A percentile compares a stretch with the other conserved stretches of the same genome.
phyloP scores from a whole-genome alignment of 352 stramenopile species.

The Globisporangium irregulare region DNA sequence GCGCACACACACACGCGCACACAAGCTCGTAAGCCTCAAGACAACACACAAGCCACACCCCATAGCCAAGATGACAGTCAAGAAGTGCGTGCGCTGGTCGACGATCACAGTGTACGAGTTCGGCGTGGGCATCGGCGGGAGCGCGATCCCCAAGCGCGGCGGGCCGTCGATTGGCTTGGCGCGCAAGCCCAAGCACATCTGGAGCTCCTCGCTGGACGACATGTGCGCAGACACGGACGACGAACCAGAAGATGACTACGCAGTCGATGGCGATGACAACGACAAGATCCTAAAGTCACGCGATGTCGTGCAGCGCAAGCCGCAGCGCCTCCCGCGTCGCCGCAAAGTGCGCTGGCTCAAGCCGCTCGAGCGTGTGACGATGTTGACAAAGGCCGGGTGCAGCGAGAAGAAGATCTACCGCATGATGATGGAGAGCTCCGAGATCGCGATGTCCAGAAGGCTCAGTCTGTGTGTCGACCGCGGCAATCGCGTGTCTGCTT shows the following conservation, averaged over 20 bases:
- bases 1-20: background rate
- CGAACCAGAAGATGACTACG: conserved; percentile 5
- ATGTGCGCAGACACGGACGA: conserved; percentile 19
- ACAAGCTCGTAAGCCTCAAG: background rate
- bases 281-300: background rate
- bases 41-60: background rate
- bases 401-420: conserved; percentile 65
- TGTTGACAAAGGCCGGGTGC: conserved; percentile 62
- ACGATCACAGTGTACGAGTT: conserved; percentile 64
- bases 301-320: conserved; percentile 1
- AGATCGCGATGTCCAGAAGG: conserved; percentile 65
- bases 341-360: conserved; percentile 62
- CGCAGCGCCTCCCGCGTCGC: conserved; percentile 27
- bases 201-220: conserved; percentile 34
- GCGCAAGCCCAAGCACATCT: conserved; percentile 28
- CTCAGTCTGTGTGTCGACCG: conserved; percentile 42
- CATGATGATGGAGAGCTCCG: conserved; percentile 65
- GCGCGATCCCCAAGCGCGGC: conserved; percentile 38
- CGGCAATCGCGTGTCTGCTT: conserved; percentile 13
- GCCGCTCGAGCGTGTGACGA: conserved; percentile 53
- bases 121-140: conserved; percentile 39
- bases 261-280: background rate
- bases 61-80: conserved; percentile 11
- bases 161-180: conserved; percentile 43
- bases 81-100: conserved; percentile 45